A percentile compares a stretch with the other conserved stretches of the same genome.
Evolutionary conservation across 306 rosid genomes (phyloP).

Genomic region (Calophaca sinica): DNA sequence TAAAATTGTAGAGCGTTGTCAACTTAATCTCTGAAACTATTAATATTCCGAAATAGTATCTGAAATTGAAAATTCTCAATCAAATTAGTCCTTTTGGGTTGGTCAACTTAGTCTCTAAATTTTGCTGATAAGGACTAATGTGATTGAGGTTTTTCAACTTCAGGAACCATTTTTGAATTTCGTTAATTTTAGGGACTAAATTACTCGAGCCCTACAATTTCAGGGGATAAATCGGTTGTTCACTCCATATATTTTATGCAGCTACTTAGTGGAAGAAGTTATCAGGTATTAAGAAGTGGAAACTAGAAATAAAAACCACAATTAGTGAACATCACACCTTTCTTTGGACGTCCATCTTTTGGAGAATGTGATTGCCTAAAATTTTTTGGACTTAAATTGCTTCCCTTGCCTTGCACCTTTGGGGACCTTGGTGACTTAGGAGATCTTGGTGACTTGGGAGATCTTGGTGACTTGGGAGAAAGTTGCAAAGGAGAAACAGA

Average conservation of each 20-base stretch:
- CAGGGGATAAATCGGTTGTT: too few species aligned
- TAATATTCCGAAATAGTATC: too few species aligned
- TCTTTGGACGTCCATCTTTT: slow-evolving; percentile 63
- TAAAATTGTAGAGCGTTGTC: too few species aligned
- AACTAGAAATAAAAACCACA: slow-evolving; percentile 5
- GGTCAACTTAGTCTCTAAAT: too few species aligned
- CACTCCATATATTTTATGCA: not conserved
- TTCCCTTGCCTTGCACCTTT: slow-evolving; percentile 46
- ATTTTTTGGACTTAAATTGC: slow-evolving; percentile 50
- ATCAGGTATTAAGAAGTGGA: not conserved
- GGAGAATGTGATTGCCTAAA: slow-evolving; percentile 51
- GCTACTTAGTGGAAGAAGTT: slow-evolving; percentile 3
- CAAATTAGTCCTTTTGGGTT: too few species aligned
- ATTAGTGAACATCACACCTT: slow-evolving; percentile 48
- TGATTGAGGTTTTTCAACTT: too few species aligned
- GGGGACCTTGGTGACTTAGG: slow-evolving; percentile 59
- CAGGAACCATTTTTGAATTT: too few species aligned
- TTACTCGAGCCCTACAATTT: too few species aligned
- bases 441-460: slow-evolving; percentile 53
- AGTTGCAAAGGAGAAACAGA: slow-evolving; percentile 54
- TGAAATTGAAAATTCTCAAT: too few species aligned
- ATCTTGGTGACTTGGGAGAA: slow-evolving; percentile 57
- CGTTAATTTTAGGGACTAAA: too few species aligned
- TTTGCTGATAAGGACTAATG: too few species aligned
- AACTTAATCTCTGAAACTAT: too few species aligned